Evolutionary conservation across 805 yeast genomes (phyloP), one percentile per base, ranked within the genome.

Genomic region (Alloascoidea hylecoeti): DNA sequence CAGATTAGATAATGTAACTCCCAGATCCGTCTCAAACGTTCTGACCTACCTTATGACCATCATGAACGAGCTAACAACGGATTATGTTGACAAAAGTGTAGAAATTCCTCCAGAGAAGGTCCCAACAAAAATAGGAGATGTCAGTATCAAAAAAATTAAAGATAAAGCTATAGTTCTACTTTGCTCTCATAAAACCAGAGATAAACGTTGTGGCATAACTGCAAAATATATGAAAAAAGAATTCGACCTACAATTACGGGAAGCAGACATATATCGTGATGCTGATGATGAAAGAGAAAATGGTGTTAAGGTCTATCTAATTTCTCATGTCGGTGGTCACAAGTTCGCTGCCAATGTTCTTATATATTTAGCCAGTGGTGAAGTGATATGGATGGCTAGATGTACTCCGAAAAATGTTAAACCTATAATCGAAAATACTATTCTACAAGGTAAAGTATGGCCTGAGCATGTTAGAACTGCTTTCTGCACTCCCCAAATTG

Each of bases 311-410:
- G 84, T 86, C 2, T 63, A 69, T 2, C 86, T 55, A 47, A 70
- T 81, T 18, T 86, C 83, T 50, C 98, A 89, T 55, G 81, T 89
- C 17, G 98, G 98, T 4, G 97, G 97, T 3, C 98, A 89, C 58
- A 92, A 92, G 56, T 92, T 65, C 57, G 85, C 92, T 1, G 96
- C 96, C 2, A 89, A 89, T 54, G 81, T 84, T 2, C 66, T 85
- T 38, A 71, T 89, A 13, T 86, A 85, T 52, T 59, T 75, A 45
- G 75, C 68, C 44, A 60, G 71, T 6, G 94, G 92, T 4, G 81
- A 82, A 46, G 75, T 78, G 41, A 70, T 86, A 18, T 86, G 96
- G 96, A 61, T 84, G 51, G 98, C 94, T 1, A 68, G 89, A 43
- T 78, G 94, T 39, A 66, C 72, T 2, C 97, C 97, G 3, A 64